Evolutionary conservation across 176 grass and related monocot genomes (phyloP), one percentile per base, ranked within the genome.

Genomic region (Dactylis glomerata): DNA sequence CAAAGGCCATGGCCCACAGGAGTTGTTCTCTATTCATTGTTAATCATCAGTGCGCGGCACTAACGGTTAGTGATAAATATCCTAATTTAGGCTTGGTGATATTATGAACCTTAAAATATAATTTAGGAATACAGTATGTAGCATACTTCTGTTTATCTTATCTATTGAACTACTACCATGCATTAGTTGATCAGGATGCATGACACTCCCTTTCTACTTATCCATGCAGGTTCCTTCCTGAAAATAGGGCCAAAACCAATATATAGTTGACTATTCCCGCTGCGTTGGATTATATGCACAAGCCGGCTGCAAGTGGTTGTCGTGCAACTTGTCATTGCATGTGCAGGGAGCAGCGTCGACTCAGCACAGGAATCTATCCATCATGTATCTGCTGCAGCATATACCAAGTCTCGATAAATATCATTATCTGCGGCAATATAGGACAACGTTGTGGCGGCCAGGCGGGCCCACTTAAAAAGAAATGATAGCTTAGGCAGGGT

Each of bases 381-480:
- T 16, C 12, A 27, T 45, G 7, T 44, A 72, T 73, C 3, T 74
- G 26, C 71, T 49, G 27, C 26, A 24, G n/a, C 54, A 45, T 6
- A 8, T 8, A 45, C 40, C 27, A 44, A 72, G 5, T 6, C 40
- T 17, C n/a, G 2, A 72, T 28, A 50, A 32, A 74, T 74, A 50
- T 74, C 71, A 50, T 50, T 50, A 50, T 74, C 71, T 27, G 19
- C 27, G 27, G 1, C 45, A 20, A 50, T 50, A 10, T 5, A 73
- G 24, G 69, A 73, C 70, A 73, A 73, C 24, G 1, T 47, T 73
- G 70, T 73, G 70, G 70, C 42, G 70, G 41, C 70, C 14, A 73
- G 70, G 16, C 6, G 3, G 70, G 24, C 7, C 42, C 41, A 73
- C 36, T 40, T 40, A 20, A n/a, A 69, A 40, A 69, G 34, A 69